Percentiles rank a stretch among this genome's conserved stretches.
These are phyloP conservation scores for Ceratobasidium theobromae DNA, from an alignment of 1,284 basidiomycete genomes.

Conservation along the genomic window DNA sequence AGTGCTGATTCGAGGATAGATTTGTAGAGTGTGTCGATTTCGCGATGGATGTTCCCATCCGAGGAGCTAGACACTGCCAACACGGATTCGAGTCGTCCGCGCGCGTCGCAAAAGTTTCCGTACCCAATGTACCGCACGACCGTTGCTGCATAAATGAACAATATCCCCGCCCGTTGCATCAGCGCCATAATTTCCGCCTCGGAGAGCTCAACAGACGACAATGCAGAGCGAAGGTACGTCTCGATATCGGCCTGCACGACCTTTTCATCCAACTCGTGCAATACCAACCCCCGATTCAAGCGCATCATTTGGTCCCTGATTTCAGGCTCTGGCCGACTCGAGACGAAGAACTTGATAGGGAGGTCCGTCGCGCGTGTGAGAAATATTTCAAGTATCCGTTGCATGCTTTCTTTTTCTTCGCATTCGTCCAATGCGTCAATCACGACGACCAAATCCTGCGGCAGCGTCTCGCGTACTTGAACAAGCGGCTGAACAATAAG, in stretches of 20 bases:
- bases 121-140: background rate
- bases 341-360: constrained; percentile 27
- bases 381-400: constrained; percentile 1
- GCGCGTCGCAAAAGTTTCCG: background rate
- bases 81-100: background rate
- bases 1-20: background rate
- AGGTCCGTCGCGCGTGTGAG: background rate
- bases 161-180: background rate
- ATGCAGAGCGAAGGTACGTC: constrained; percentile 3
- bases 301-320: background rate
- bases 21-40: constrained; percentile 3
- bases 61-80: background rate
- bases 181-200: background rate
- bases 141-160: constrained; percentile 26
- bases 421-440: constrained; percentile 35
- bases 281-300: background rate
- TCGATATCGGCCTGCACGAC: constrained; percentile 30
- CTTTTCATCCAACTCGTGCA: constrained; percentile 30
- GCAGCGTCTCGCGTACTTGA: background rate
- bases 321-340: constrained; percentile 31
- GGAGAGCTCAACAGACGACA: background rate
- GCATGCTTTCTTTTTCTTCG: background rate
- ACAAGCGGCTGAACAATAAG: constrained; percentile 14
- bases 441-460: constrained; percentile 8
- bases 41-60: background rate